Evolutionary conservation across 495 filamentous ascomycete genomes (phyloP).

Genomic region (Cercophora scortea): DNA sequence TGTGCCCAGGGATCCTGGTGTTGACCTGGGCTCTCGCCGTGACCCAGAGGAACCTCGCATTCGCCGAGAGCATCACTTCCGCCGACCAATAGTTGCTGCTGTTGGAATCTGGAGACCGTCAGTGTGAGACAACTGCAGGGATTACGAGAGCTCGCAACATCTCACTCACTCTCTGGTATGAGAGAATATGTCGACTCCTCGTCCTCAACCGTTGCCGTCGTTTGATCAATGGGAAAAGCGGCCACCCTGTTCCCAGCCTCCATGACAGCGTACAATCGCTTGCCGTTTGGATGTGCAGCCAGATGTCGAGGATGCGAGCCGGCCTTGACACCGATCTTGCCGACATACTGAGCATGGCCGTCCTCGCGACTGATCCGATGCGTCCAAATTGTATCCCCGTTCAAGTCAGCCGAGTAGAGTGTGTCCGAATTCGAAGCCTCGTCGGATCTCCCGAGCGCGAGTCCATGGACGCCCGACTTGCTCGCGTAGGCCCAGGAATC

Average conservation of each 20-base stretch:
- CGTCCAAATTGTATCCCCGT: conserved; percentile 26
- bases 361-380: conserved; percentile 16
- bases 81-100: conserved; percentile 25
- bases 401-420: conserved; percentile 28
- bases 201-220: too few relatives aligned
- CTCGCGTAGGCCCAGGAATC: conserved; percentile 19
- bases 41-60: conserved; percentile 26
- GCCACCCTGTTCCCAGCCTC: conserved; percentile 13
- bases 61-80: conserved; percentile 27
- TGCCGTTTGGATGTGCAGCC: conserved; percentile 17
- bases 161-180: too few relatives aligned
- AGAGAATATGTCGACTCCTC: too few relatives aligned
- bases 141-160: too few relatives aligned
- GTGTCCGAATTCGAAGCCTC: neutral
- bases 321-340: neutral
- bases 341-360: conserved; percentile 9
- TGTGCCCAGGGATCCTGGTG: conserved; percentile 16
- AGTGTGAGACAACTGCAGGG: too few relatives aligned
- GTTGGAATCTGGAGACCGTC: neutral
- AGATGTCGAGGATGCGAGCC: conserved; percentile 22
- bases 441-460: conserved; percentile 15
- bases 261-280: conserved; percentile 22
- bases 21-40: conserved; percentile 19
- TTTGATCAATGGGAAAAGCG: conserved; percentile 1
- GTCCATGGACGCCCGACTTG: conserved; percentile 25